phyloP scores from a whole-genome alignment of 1,139 yeast genomes.

The Taiozyma sp. region DNA sequence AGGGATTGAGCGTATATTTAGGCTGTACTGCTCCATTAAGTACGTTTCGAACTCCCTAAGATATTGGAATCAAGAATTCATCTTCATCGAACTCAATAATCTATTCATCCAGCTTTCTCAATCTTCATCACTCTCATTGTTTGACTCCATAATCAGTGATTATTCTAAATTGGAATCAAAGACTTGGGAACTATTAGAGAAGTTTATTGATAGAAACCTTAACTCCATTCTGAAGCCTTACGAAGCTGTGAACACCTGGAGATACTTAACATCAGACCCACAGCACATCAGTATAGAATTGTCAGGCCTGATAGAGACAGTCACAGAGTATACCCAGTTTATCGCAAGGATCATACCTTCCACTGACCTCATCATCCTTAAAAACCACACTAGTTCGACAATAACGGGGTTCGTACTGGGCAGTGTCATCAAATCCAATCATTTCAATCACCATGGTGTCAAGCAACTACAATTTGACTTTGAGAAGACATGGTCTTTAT shows the following conservation, averaged over 20 bases:
- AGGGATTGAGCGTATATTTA: constrained; percentile 51
- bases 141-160: constrained; percentile 47
- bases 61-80: constrained; percentile 61
- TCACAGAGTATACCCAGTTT: constrained; percentile 22
- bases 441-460: constrained; percentile 53
- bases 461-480: constrained; percentile 54
- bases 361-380: constrained; percentile 32
- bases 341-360: constrained; percentile 32
- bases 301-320: constrained; percentile 8
- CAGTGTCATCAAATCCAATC: constrained; percentile 58
- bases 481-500: constrained; percentile 35
- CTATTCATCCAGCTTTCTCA: constrained; percentile 33
- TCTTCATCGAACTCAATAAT: constrained; percentile 61
- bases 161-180: constrained; percentile 39
- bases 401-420: constrained; percentile 50
- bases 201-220: constrained; percentile 47
- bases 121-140: constrained; percentile 37
- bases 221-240: constrained; percentile 47
- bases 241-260: constrained; percentile 34
- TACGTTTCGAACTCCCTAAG: constrained; percentile 48
- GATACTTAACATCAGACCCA: constrained; percentile 14
- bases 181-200: constrained; percentile 37
- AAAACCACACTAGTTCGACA: constrained; percentile 38
- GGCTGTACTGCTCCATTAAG: constrained; percentile 57
- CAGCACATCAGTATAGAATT: constrained; percentile 23